Base-by-base conservation (phyloP, 345 rosid species). In the Populus nigra region DNA sequence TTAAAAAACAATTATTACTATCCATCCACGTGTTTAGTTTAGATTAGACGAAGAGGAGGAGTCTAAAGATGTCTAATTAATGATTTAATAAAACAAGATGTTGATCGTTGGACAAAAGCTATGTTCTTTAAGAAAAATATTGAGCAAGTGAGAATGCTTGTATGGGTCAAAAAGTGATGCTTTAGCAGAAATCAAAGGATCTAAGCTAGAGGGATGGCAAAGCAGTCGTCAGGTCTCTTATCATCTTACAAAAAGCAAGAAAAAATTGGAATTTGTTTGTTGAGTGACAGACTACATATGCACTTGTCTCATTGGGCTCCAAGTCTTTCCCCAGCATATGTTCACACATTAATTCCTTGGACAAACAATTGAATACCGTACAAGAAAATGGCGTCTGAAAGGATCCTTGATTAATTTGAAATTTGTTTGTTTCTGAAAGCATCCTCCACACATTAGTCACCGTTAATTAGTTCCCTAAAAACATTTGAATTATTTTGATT, bases 101-200 rank as follows among this genome's bases (percentile, higher is more conserved):
- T 33, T 33, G 36, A 33, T 33, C 5, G 36, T 33, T 33, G 4
- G 36, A 33, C 5, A 33, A 33, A 33, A 33, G 36, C 36, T n/a
- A 33, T 33, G 36, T 0, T 33, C 36, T 33, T 33, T 33, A 5
- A 33, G 36, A 33, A 33, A 33, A 33, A 33, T 33, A 33, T 5
- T 33, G 36, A 33, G 36, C 36, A 33, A 50, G 17, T 25, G 76
- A 72, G 72, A 31, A 68, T 69, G 71, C 84, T 82, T 66, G 79
- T 75, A 41, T 5, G 38, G 65, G 84, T 82, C 81, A 82, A 84
- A 84, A 86, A 79, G 85, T 29, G 53, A 73, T 81, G 80, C 81
- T 81, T 77, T 77, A 50, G 68, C 33, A 72, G 79, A 77, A 83
- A 83, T 83, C 69, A 76, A 78, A 57, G 86, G 81, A 78, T 80